phyloP scores from a whole-genome alignment of 352 stramenopile species.

The Phytophthora palmivora region DNA sequence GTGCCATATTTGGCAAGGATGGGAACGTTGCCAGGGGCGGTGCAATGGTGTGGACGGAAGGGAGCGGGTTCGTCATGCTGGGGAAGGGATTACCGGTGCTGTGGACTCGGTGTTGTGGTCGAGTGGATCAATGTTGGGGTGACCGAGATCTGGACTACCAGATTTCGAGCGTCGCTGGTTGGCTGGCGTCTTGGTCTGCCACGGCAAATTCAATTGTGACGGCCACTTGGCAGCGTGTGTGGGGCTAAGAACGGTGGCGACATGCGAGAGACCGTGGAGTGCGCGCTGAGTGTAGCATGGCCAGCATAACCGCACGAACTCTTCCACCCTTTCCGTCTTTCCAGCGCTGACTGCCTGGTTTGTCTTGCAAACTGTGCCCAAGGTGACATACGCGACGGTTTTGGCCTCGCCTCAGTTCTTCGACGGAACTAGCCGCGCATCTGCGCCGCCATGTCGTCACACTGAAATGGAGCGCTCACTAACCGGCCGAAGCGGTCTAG shows the following conservation, averaged over 20 bases:
- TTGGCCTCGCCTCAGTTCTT: constrained; percentile 31
- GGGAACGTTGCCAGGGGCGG: constrained; percentile 17
- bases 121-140: constrained; percentile 18
- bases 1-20: constrained; percentile 16
- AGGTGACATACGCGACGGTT: constrained; percentile 38
- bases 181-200: constrained; percentile 43
- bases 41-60: constrained; percentile 31
- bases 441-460: constrained; percentile 22
- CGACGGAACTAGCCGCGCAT: constrained; percentile 40
- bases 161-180: no score
- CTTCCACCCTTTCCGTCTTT: constrained; percentile 40
- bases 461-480: constrained; percentile 28
- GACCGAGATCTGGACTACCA: constrained; percentile 15
- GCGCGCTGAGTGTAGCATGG: constrained; percentile 25
- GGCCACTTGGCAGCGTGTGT: constrained; percentile 23
- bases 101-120: constrained; percentile 16
- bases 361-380: constrained; percentile 40
- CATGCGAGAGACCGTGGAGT: constrained; percentile 29
- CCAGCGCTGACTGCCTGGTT: constrained; percentile 21
- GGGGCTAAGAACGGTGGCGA: constrained; percentile 36
- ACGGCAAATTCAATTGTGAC: constrained; percentile 40
- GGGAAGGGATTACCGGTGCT: constrained; percentile 11
- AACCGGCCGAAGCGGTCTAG: constrained; percentile 13
- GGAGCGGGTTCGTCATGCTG: constrained; percentile 32
- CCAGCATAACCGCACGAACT: constrained; percentile 14